Evolutionary conservation across 139 green algal species (phyloP).

Genomic region (Coccomyxa sp.): DNA sequence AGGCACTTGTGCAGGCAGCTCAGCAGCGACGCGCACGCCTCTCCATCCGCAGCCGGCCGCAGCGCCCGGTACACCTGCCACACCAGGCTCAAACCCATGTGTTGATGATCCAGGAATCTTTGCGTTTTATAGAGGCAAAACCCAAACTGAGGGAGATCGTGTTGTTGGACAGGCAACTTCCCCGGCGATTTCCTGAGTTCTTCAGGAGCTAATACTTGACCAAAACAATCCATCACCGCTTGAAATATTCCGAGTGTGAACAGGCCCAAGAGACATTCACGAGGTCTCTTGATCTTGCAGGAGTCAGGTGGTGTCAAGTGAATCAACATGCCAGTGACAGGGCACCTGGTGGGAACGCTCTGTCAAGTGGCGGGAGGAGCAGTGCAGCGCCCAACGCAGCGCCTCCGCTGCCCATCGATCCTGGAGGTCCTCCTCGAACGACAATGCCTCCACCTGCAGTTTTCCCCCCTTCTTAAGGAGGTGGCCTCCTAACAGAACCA

Average conservation of each 20-base stretch:
- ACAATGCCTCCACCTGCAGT: constrained; percentile 21
- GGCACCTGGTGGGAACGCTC: constrained; percentile 69
- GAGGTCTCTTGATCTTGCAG: no score
- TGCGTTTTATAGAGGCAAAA: no score
- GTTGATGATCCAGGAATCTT: no score
- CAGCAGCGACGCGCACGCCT: constrained; percentile 69
- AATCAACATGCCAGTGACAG: no score
- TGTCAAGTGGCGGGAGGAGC: constrained; percentile 51
- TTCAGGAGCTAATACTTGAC: no score
- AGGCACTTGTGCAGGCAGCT: constrained; percentile 73
- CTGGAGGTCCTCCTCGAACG: constrained; percentile 51
- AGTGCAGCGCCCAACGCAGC: constrained; percentile 73
- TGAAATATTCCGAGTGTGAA: no score
- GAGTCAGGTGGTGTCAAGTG: no score
- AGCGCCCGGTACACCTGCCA: constrained; percentile 69
- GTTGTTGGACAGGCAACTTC: no score
- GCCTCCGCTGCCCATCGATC: constrained; percentile 74
- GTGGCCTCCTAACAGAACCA: background rate
- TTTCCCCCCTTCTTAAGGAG: background rate
- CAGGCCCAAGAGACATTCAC: no score
- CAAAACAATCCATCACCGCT: no score
- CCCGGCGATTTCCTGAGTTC: no score
- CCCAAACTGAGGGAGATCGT: no score
- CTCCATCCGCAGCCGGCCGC: constrained; percentile 46
- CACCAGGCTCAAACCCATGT: background rate